Conservation (phyloP, 2,329 filamentous ascomycete species). For the Dendryphion nanum region DNA sequence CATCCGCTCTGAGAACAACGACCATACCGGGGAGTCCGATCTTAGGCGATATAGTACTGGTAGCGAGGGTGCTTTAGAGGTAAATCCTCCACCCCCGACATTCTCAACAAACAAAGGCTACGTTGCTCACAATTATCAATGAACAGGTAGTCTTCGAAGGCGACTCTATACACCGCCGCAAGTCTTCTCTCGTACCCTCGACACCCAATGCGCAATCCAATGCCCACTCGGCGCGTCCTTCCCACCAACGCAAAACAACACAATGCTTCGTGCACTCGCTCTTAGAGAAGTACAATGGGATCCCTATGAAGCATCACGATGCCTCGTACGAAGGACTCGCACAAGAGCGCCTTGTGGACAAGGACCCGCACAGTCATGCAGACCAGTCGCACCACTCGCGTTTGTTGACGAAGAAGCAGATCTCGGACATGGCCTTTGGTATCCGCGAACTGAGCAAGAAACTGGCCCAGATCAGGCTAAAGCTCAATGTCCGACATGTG, state of each 20-base stretch:
- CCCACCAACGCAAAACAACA: slow-evolving; percentile 43
- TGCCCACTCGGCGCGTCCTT: slow-evolving; percentile 36
- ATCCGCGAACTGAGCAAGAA: slow-evolving; percentile 87
- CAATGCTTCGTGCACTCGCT: slow-evolving; percentile 63
- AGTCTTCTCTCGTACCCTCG: slow-evolving; percentile 55
- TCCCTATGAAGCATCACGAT: slow-evolving; percentile 17
- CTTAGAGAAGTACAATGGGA: slow-evolving; percentile 48
- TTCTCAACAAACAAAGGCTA: too few species aligned
- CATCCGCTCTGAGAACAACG: slow-evolving; percentile 1
- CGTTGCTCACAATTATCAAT: neutral
- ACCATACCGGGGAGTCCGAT: neutral
- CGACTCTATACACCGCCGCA: slow-evolving; percentile 54
- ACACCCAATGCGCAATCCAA: too few species aligned
- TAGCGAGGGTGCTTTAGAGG: slow-evolving; percentile 43
- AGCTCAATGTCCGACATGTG: slow-evolving; percentile 76
- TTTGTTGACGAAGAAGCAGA: slow-evolving; percentile 90
- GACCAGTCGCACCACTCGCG: slow-evolving; percentile 56
- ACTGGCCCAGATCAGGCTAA: slow-evolving; percentile 77
- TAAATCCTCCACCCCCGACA: too few species aligned
- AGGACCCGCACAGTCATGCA: slow-evolving; percentile 35
- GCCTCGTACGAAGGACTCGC: slow-evolving; percentile 34
- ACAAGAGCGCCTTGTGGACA: slow-evolving; percentile 43
- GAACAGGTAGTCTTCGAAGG: slow-evolving; percentile 57
- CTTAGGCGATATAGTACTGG: slow-evolving; percentile 10
- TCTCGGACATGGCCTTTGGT: slow-evolving; percentile 96